Evolutionary conservation across 805 yeast species (phyloP), one percentile per base, ranked within the genome.

Genomic region (Kodamaea restingae): DNA sequence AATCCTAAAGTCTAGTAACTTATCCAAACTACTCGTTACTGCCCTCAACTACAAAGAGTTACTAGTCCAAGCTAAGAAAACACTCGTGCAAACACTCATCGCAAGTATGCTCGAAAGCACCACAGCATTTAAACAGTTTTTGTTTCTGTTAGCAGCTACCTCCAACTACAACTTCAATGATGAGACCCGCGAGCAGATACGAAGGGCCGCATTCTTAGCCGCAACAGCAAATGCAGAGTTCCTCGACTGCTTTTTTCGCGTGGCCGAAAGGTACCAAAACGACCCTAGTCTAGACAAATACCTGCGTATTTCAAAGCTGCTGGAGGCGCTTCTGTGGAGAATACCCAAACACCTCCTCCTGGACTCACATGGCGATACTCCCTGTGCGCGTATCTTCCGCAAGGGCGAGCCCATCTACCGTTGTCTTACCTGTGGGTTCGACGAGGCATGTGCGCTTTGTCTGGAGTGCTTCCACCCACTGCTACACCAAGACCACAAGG

Each of bases 401-500:
- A 75, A 79, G 35, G 95, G 95, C 4, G 95, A 86, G 54, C 88
- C 93, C 0, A 81, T 87, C 3, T 84, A 84, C 54, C 68, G 88
- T 30, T 87, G 95, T 54, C 51, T 79, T 24, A 75, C 90, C 22
- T 71, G 95, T 61, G 90, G 87, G 0, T 73, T 73, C 36, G 95
- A 87, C 54, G 95, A 85, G 32, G 80, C 91, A 0, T 84, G 95
- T 58, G 95, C 90, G 0, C 61, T 90, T 7, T 90, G 98, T 56
- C 72, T 80, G 8, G 65, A 73, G 42, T 90, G 98, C 56, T 90
- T 70, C 61, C 77, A 80, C 35, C 77, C 80, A 2, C 78, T 76
- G 3, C 70, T 74, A 40, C 98, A 90, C 59, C 54, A 55, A 25
- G 91, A 79, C 32, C 98, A 90, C 57, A 75, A 78, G 34, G 80